These are phyloP conservation scores for Paramecium pentaurelia DNA, from an alignment of 73 alveolate genomes.

Conservation along the genomic window DNA sequence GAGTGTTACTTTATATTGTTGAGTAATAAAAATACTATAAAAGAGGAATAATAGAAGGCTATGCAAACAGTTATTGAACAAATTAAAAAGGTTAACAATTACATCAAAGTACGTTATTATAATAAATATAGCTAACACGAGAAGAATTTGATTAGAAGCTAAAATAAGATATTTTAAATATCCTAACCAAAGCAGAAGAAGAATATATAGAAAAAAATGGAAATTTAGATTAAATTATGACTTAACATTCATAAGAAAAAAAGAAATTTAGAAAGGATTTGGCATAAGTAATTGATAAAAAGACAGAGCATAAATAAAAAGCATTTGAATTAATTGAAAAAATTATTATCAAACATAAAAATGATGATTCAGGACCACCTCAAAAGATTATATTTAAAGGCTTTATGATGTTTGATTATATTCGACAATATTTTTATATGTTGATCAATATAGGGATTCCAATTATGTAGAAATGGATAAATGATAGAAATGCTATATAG, in stretches of 20 bases:
- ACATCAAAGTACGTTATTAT: neutral
- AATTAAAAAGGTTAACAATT: neutral
- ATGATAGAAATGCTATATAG: neutral
- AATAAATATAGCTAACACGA: neutral
- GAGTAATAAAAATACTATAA: neutral
- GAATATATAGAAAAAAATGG: neutral
- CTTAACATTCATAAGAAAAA: neutral
- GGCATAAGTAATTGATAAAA: neutral
- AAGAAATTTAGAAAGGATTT: neutral
- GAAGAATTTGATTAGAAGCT: neutral
- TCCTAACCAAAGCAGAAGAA: neutral
- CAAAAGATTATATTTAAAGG: neutral
- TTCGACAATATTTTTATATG: neutral
- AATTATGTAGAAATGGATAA: neutral
- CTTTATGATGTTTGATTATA: neutral
- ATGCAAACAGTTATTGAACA: neutral
- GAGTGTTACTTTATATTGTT: conserved; percentile 20
- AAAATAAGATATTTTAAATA: neutral
- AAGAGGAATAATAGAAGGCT: neutral
- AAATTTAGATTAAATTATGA: neutral
- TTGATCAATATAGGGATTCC: neutral
- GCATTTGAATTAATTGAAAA: neutral
- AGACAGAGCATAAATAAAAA: neutral
- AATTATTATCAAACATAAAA: neutral
- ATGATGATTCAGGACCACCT: neutral